Evolutionary conservation across 192 early-diverging fungal genomes (phyloP), one percentile per base, ranked within the genome.

Genomic region (Backusella westeae): DNA sequence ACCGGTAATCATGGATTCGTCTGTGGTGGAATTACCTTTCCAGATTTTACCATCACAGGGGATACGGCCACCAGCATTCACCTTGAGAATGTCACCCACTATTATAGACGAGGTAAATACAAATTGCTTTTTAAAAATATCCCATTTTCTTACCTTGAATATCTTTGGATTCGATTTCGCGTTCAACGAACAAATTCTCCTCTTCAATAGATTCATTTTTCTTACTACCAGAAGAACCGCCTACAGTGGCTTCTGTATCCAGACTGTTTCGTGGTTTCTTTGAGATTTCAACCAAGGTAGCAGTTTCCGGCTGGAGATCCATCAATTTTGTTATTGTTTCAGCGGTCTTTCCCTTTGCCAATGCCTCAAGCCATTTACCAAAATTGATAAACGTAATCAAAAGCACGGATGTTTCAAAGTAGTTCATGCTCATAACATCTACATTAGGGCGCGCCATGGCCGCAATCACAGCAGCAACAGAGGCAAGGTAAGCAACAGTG

Each of bases 1-100:
- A 39, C 95, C 95, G 0, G 95, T 96, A 68, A 96, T 83, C 90
- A 94, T 93, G 38, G 87, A 87, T 80, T 94, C 94, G 73, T 96
- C 95, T 2, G 92, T 83, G 36, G 84, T 86, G 0, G 90, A 87
- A 6, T 79, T 76, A 0, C 93, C 93, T n/a, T 74, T 72, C 74
- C 74, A 82, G 9, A 85, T 66, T 70, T 78, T 78, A 41, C 91
- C 95, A 85, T 96, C 94, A 75, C 90, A 93, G 8, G 94, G 94
- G 65, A 96, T 86, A 15, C 89, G 83, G 1, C 77, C 85, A 26
- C 93, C 94, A 39, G 91, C 83, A 39, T 83, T 82, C 9, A 96
- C 91, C 71, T 89, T 87, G 29, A 96, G 80, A 38, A 94, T 84
- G 83, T 96, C 95, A 12, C 91, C 92, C 29, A 94, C 92, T 84